Evolutionary conservation across 352 stramenopile species (phyloP).

Genomic region (Phytopythium sindhum): DNA sequence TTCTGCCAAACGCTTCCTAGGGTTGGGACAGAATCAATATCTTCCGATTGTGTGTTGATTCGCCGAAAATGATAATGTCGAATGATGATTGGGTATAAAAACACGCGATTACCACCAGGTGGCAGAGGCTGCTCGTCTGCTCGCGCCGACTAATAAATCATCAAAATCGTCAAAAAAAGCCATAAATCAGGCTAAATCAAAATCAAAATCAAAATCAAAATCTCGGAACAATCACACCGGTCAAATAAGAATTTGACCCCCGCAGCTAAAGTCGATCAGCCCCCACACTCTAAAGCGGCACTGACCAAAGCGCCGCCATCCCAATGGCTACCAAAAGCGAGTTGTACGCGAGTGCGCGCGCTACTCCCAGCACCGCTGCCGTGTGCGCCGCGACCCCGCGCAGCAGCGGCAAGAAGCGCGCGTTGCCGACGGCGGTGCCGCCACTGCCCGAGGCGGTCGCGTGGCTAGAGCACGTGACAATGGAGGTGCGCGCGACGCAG

Average conservation of each 20-base stretch:
- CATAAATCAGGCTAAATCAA: constrained; percentile 3
- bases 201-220: neutral
- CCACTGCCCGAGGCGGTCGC: constrained; percentile 29
- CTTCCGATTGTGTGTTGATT: neutral
- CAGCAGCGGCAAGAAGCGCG: constrained; percentile 1
- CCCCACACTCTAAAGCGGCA: neutral
- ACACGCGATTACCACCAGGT: constrained; percentile 1
- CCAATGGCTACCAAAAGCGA: constrained; percentile 1
- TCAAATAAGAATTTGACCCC: neutral
- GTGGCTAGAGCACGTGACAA: constrained; percentile 31
- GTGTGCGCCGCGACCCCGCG: neutral
- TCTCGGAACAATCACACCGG: too few species aligned
- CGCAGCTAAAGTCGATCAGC: neutral
- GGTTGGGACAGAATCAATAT: neutral
- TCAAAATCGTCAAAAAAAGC: neutral
- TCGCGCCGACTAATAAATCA: neutral
- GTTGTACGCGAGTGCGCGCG: neutral
- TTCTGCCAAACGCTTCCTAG: neutral
- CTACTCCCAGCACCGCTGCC: neutral
- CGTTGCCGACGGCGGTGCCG: constrained; percentile 17
- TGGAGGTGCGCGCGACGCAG: constrained; percentile 27
- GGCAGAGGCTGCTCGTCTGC: neutral
- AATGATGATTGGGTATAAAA: neutral
- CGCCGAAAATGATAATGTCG: neutral
- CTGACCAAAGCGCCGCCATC: neutral